Percentiles rank a stretch among this genome's conserved stretches.
phyloP scores from a whole-genome alignment of 208 protist genomes.

The Leishmania arabica region DNA sequence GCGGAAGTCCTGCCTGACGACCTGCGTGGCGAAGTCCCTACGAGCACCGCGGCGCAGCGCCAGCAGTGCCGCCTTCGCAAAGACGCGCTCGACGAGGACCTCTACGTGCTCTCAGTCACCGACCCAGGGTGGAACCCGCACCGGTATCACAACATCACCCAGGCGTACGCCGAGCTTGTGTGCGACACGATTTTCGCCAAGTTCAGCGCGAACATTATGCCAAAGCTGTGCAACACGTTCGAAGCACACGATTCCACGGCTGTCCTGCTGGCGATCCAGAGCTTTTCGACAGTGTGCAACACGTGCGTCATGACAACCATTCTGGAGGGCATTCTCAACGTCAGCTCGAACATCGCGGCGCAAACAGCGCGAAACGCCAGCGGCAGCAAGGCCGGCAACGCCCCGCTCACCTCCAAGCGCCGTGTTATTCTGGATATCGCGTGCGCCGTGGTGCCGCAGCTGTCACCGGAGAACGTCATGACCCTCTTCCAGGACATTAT shows the following conservation, averaged over 20 bases:
- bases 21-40: slow-evolving; percentile 10
- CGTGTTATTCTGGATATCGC: slow-evolving; percentile 88
- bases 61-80: slow-evolving; percentile 31
- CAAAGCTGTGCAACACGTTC: slow-evolving; percentile 85
- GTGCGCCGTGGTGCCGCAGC: slow-evolving; percentile 74
- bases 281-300: slow-evolving; percentile 81
- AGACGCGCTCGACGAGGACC: slow-evolving; percentile 73
- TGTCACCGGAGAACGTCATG: slow-evolving; percentile 60
- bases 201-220: slow-evolving; percentile 91
- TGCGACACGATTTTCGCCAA: slow-evolving; percentile 76
- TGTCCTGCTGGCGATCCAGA: slow-evolving; percentile 83
- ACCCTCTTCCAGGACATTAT: slow-evolving; percentile 75
- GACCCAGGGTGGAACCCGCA: slow-evolving; percentile 79
- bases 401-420: slow-evolving; percentile 70
- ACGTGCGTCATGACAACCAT: slow-evolving; percentile 85
- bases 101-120: slow-evolving; percentile 67
- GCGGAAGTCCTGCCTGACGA: slow-evolving; percentile 35
- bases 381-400: slow-evolving; percentile 31
- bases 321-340: slow-evolving; percentile 75
- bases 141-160: slow-evolving; percentile 83
- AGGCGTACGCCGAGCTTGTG: slow-evolving; percentile 54
- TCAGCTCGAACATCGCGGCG: slow-evolving; percentile 66
- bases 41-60: background rate
- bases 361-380: background rate
- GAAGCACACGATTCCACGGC: slow-evolving; percentile 78